These are phyloP conservation scores for Apiosordaria backusii DNA, from an alignment of 495 filamentous ascomycete genomes.

Conservation along the genomic window DNA sequence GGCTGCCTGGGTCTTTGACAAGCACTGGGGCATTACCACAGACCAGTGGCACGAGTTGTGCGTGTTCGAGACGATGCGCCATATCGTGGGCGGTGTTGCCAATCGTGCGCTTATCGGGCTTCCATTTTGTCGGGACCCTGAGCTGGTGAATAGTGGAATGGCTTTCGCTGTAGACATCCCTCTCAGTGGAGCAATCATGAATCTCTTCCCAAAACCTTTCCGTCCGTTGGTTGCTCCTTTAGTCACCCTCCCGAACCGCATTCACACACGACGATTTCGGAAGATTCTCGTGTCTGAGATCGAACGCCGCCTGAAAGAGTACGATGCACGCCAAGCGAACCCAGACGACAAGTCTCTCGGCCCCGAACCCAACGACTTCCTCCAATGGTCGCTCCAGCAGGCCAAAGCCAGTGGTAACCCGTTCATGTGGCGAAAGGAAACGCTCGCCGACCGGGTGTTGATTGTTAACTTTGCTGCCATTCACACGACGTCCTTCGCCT, in stretches of 20 bases:
- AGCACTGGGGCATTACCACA: slow-evolving; percentile 34
- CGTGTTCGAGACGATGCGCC: slow-evolving; percentile 39
- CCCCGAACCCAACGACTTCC: slow-evolving; percentile 36
- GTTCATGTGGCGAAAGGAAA: slow-evolving; percentile 22
- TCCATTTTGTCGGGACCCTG: slow-evolving; percentile 31
- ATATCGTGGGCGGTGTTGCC: slow-evolving; percentile 31
- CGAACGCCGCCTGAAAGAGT: slow-evolving; percentile 26
- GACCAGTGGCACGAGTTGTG: slow-evolving; percentile 34
- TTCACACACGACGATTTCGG: slow-evolving; percentile 29
- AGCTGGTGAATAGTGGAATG: slow-evolving; percentile 39
- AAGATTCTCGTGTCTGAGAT: slow-evolving; percentile 36
- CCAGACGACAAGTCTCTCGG: slow-evolving; percentile 21
- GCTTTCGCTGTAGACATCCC: slow-evolving; percentile 42
- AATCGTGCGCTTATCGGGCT: slow-evolving; percentile 39
- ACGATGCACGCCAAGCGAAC: slow-evolving; percentile 26
- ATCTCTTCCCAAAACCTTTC: slow-evolving; percentile 34
- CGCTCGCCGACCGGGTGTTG: slow-evolving; percentile 34
- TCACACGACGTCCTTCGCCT: slow-evolving; percentile 48
- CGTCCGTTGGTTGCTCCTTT: slow-evolving; percentile 38
- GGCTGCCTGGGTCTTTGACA: slow-evolving; percentile 30
- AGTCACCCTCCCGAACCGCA: slow-evolving; percentile 36
- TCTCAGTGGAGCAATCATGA: slow-evolving; percentile 31
- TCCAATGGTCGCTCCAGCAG: slow-evolving; percentile 39
- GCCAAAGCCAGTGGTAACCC: slow-evolving; percentile 31
- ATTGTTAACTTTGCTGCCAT: slow-evolving; percentile 49